These are phyloP conservation scores for Mallotus nudiflorus DNA, from an alignment of 345 rosid genomes.

Conservation along the genomic window DNA sequence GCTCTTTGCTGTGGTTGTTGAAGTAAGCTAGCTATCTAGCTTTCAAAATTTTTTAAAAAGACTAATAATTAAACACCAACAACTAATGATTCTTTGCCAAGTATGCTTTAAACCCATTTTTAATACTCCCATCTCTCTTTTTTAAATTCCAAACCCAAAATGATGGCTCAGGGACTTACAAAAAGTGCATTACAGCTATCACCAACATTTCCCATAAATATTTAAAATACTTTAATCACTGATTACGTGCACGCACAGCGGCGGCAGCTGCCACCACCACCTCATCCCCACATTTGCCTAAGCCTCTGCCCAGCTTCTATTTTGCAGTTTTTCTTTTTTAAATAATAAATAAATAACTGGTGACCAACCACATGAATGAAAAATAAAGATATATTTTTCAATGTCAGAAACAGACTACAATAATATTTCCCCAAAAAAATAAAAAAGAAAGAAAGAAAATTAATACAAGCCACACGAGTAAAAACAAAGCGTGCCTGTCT, in stretches of 20 bases:
- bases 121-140: no score
- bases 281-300: slow-evolving; percentile 17
- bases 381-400: background rate
- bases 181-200: slow-evolving; percentile 39
- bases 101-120: background rate
- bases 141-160: background rate
- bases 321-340: no score
- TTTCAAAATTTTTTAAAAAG: no score
- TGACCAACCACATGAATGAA: background rate
- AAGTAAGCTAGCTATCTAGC: no score
- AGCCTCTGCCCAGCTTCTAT: no score
- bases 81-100: slow-evolving; percentile 11
- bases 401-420: background rate
- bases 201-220: background rate
- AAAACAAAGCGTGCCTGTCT: slow-evolving; percentile 42
- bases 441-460: background rate
- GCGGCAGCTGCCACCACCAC: background rate
- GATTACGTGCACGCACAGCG: slow-evolving; percentile 44
- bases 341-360: no score
- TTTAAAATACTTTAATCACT: slow-evolving; percentile 12
- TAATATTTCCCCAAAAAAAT: background rate
- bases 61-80: no score
- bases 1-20: slow-evolving; percentile 4
- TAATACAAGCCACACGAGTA: slow-evolving; percentile 46
- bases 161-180: background rate